A percentile compares a stretch with the other conserved stretches of the same genome.
Evolutionary conservation across 148 eudicot species (phyloP).

Genomic region (Dianthus caryophyllus): DNA sequence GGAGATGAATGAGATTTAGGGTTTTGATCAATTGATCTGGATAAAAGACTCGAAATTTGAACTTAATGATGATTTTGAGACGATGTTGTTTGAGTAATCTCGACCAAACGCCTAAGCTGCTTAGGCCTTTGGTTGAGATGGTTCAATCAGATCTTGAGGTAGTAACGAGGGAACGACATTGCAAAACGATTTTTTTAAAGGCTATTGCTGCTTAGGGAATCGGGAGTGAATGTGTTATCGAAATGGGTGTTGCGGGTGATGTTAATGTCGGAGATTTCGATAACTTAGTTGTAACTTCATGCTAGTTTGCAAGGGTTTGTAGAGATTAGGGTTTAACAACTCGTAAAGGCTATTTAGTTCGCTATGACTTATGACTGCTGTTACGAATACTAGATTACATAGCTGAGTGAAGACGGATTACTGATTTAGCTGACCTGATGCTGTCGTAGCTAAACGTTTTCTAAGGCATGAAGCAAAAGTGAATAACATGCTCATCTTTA

Average conservation of each 20-base stretch:
- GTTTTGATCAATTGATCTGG: constrained; percentile 3
- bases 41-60: background rate
- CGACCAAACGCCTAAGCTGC: too few relatives aligned
- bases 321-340: too few relatives aligned
- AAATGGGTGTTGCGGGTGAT: background rate
- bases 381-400: too few relatives aligned
- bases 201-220: background rate
- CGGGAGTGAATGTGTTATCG: background rate
- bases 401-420: background rate
- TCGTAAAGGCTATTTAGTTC: background rate
- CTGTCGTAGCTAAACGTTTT: background rate
- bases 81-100: too few relatives aligned
- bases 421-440: background rate
- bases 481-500: background rate
- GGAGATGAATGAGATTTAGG: background rate
- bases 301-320: background rate
- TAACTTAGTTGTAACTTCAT: too few relatives aligned
- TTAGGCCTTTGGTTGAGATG: too few relatives aligned
- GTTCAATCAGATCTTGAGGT: background rate
- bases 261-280: too few relatives aligned
- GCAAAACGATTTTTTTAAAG: background rate
- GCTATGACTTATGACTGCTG: background rate
- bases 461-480: background rate
- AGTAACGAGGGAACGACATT: background rate
- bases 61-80: background rate